Evolutionary conservation across 2,329 filamentous ascomycete genomes (phyloP).

Genomic region (Biscogniauxia sp.): DNA sequence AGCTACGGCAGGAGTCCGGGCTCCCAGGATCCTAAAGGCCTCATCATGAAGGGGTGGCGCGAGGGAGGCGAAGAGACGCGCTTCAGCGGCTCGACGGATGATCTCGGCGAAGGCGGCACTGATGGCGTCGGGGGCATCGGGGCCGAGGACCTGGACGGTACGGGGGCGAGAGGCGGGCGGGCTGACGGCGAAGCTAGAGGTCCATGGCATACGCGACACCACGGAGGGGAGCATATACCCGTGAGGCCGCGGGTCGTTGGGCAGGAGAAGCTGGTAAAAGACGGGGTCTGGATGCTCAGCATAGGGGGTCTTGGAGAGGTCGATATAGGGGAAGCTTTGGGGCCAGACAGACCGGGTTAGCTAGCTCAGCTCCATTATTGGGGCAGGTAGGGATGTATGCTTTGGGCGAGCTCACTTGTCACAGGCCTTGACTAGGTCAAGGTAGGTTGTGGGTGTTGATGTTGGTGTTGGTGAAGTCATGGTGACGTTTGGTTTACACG

Average conservation of each 20-base stretch:
- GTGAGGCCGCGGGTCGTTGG: slow-evolving; percentile 44
- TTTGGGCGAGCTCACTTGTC: slow-evolving; percentile 38
- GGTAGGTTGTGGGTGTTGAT: slow-evolving; percentile 20
- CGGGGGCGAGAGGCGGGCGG: slow-evolving; percentile 24
- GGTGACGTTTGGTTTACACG: not conserved
- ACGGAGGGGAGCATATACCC: slow-evolving; percentile 47
- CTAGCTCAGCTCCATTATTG: not conserved
- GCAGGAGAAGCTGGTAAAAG: slow-evolving; percentile 45
- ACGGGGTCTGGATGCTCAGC: slow-evolving; percentile 14
- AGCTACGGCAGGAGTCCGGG: slow-evolving; percentile 7
- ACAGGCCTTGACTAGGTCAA: slow-evolving; percentile 39
- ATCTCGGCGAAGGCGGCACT: slow-evolving; percentile 27
- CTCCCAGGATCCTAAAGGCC: slow-evolving; percentile 30
- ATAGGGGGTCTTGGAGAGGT: slow-evolving; percentile 27
- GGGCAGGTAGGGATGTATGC: no score
- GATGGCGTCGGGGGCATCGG: slow-evolving; percentile 22
- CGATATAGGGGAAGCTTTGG: slow-evolving; percentile 44
- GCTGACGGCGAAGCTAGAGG: slow-evolving; percentile 32
- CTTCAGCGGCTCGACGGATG: slow-evolving; percentile 22
- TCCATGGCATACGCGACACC: slow-evolving; percentile 44
- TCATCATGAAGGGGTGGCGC: slow-evolving; percentile 28
- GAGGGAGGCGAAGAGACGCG: slow-evolving; percentile 21
- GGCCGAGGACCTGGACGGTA: slow-evolving; percentile 29
- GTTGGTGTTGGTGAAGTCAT: slow-evolving; percentile 7
- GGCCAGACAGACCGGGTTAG: slow-evolving; percentile 20